Evolutionary conservation across 2,329 filamentous ascomycete species (phyloP).

Genomic region (Apiospora koreana): DNA sequence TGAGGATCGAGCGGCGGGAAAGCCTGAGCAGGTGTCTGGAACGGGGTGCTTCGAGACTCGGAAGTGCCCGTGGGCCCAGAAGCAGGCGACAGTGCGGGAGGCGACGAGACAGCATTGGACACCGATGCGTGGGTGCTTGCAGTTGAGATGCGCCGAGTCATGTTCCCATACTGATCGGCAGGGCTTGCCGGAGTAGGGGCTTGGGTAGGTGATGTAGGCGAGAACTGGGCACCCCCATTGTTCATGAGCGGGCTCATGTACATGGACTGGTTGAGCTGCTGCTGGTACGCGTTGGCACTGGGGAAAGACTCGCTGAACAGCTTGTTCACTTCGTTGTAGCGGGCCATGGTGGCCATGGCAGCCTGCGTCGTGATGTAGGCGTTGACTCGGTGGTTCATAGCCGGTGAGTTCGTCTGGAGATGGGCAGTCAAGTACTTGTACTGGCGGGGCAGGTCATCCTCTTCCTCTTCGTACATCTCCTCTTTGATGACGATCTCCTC

Average conservation of each 20-base stretch:
- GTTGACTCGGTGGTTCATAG: conserved; percentile 63
- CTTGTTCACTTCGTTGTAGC: conserved; percentile 48
- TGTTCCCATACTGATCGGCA: conserved; percentile 5
- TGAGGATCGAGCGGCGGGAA: conserved; percentile 29
- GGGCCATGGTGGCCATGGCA: conserved; percentile 44
- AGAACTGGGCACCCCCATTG: conserved; percentile 15
- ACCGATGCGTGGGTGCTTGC: conserved; percentile 17
- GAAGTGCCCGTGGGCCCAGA: conserved; percentile 22
- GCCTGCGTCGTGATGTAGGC: conserved; percentile 44
- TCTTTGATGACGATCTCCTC: conserved; percentile 87
- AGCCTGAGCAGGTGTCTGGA: conserved; percentile 29
- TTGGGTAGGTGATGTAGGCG: conserved; percentile 17
- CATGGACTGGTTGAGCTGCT: conserved; percentile 28
- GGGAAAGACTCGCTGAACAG: conserved; percentile 50
- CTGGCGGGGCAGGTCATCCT: conserved; percentile 73
- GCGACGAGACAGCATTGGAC: conserved; percentile 23
- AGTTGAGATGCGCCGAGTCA: conserved; percentile 20
- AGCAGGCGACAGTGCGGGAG: conserved; percentile 28
- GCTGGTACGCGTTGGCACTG: conserved; percentile 33
- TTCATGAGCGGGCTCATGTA: conserved; percentile 30
- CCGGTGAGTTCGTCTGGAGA: conserved; percentile 59
- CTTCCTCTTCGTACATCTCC: conserved; percentile 96
- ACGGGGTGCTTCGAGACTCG: conserved; percentile 24
- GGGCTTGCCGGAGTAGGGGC: conserved; percentile 19
- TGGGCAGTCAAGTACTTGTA: conserved; percentile 65